Evolutionary conservation across 805 yeast genomes (phyloP), one percentile per base, ranked within the genome.

Genomic region (Lachancea sp.): DNA sequence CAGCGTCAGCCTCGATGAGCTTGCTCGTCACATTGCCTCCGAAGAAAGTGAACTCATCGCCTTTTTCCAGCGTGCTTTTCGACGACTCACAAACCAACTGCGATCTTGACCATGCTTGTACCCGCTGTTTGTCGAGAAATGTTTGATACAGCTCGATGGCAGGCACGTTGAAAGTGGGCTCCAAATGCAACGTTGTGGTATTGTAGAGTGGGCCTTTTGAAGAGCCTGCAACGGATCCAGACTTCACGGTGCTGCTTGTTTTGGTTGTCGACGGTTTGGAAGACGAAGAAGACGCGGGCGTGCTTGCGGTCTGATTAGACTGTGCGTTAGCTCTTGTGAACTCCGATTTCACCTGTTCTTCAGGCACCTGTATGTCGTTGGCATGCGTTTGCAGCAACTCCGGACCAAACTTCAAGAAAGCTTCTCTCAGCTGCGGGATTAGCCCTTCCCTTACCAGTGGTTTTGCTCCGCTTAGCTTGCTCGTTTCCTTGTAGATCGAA

Each of bases 21-120:
- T 78, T 77, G 42, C 96, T 95, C 15, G 74, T 63, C 42, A 93
- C 81, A 49, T 88, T 87, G 13, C 97, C 97, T 12, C 95, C 95
- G 62, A 93, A 93, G 47, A 93, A 64, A 26, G 74, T 73, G 66
- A 81, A 89, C 17, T 70, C 70, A 2, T 83, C 73, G 4, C 85
- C 87, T 42, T 72, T 85, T 36, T 63, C 54, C 36, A 66, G 37
- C 10, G 47, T 36, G 16, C 58, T 63, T 49, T 85, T 71, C 56
- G 74, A 76, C 43, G 87, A 74, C 25, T 62, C 66, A 19, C 51
- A 52, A 33, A 49, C 44, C 2, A 59, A 46, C 31, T 77, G 70
- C 0, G 95, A 79, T 48, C 96, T 79, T 0, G 95, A 75, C 98
- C 98, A 93, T 0, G 90, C 90, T n/a, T 82, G 78, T 12, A 93